Evolutionary conservation across 306 rosid species (phyloP).

Genomic region (Casuarina glauca): DNA sequence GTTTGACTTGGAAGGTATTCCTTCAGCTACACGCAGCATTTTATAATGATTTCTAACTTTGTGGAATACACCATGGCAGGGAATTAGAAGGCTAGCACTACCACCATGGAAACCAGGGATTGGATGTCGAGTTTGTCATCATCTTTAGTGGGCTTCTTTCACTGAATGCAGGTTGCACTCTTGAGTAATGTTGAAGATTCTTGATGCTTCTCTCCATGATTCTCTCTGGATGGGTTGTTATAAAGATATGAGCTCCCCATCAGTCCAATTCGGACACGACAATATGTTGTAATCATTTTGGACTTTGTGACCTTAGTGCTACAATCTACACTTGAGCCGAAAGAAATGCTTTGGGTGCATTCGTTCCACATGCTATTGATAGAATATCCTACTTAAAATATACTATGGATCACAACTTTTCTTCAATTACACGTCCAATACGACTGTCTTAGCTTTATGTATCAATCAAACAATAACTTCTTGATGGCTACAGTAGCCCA

Average conservation of each 20-base stretch:
- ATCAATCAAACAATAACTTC: slow-evolving; percentile 2
- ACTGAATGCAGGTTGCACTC: slow-evolving; percentile 20
- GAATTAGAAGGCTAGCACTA: slow-evolving; percentile 23
- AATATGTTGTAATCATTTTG: slow-evolving; percentile 37
- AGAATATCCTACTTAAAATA: slow-evolving; percentile 25
- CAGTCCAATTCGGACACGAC: slow-evolving; percentile 31
- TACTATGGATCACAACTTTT: slow-evolving; percentile 28
- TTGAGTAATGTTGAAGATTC: slow-evolving; percentile 43
- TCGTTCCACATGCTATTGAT: slow-evolving; percentile 46
- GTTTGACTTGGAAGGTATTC: slow-evolving; percentile 11
- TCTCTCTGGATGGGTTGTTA: slow-evolving; percentile 35
- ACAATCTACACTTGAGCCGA: slow-evolving; percentile 63
- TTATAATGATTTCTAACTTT: slow-evolving; percentile 24
- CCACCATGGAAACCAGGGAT: slow-evolving; percentile 26
- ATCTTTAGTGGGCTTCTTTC: slow-evolving; percentile 32
- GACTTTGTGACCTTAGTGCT: slow-evolving; percentile 33
- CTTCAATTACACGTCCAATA: slow-evolving; percentile 39
- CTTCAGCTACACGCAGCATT: slow-evolving; percentile 23
- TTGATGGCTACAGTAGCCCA: slow-evolving; percentile 14
- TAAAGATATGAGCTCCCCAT: slow-evolving; percentile 15
- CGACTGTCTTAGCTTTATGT: slow-evolving; percentile 19
- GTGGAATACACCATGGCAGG: slow-evolving; percentile 47
- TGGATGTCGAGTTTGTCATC: slow-evolving; percentile 33
- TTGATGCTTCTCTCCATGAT: slow-evolving; percentile 24
- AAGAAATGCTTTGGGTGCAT: slow-evolving; percentile 53